Evolutionary conservation across 2,329 filamentous ascomycete genomes (phyloP), one percentile per base, ranked within the genome.

Genomic region (Didymella glomerata): DNA sequence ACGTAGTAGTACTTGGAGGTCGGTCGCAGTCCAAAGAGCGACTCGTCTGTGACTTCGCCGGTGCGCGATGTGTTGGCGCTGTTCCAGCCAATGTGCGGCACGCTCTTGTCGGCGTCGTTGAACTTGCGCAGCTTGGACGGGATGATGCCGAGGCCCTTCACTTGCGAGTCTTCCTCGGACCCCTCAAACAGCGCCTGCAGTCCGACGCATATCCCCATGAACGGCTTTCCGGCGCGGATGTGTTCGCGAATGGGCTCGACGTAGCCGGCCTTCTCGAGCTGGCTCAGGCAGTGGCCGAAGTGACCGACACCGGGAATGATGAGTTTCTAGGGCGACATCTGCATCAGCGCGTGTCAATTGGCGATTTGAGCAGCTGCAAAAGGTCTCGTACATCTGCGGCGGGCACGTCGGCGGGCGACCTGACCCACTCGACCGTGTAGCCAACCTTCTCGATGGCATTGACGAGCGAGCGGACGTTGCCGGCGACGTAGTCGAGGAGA

Each of bases 1-100:
- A 99, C 94, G 75, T 99, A 99, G 81, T 99, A 99, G 83, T 99
- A 99, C 78, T 98, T 99, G 74, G 91, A 96, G 52, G 85, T 84
- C 0, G 91, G 88, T 27, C 86, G 83, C 53, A 99, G 80, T 57
- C 90, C 93, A 77, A 94, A 97, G 57, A 98, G 85, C 67, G 83
- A 85, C 63, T 85, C 79, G 18, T 79, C 73, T 3, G 71, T 61
- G 67, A 73, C 62, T 54, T 75, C 60, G 77, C 80, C 60, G 70
- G 80, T 66, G 61, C 78, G 69, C 62, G 78, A 75, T 1, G 89
- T 87, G 69, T 88, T 89, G 44, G 96, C 95, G 68, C 89, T 93
- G 79, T 99, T 99, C 95, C 95, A 99, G 54, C 95, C 95, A 77
- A 99, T 99, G 80, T 99, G 96, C 38, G 95, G 95, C n/a, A 99